Percentiles rank a stretch among this genome's conserved stretches.
Evolutionary conservation across 805 yeast genomes (phyloP).

Genomic region (Candida boleticola): DNA sequence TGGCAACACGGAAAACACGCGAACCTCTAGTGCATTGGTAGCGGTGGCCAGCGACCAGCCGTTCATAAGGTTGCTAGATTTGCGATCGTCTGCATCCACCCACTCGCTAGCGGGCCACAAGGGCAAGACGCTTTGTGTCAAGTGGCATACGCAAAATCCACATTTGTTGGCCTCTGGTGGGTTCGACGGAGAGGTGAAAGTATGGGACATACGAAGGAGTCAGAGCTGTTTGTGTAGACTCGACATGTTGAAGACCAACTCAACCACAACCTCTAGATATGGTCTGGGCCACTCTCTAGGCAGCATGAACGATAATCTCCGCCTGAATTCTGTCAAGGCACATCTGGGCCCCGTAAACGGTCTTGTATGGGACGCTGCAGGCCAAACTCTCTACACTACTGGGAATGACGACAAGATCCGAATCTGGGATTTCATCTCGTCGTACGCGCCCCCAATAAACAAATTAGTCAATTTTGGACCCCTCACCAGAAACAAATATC

Average conservation of each 20-base stretch:
- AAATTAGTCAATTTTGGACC: constrained; percentile 77
- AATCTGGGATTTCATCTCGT: constrained; percentile 64
- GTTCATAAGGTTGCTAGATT: constrained; percentile 65
- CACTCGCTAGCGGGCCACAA: constrained; percentile 68
- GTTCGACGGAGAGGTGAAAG: constrained; percentile 70
- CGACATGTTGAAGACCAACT: constrained; percentile 51
- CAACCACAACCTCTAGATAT: constrained; percentile 8
- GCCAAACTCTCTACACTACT: constrained; percentile 58
- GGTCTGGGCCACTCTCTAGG: constrained; percentile 7
- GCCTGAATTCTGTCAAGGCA: constrained; percentile 48
- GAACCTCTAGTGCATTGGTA: constrained; percentile 49
- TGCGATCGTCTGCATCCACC: constrained; percentile 69
- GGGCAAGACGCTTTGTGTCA: constrained; percentile 54
- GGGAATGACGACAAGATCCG: constrained; percentile 81
- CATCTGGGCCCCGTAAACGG: constrained; percentile 83
- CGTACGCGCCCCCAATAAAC: constrained; percentile 46
- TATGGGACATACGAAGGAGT: constrained; percentile 84
- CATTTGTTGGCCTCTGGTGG: constrained; percentile 76
- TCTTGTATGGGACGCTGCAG: constrained; percentile 66
- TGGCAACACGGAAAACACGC: constrained; percentile 18
- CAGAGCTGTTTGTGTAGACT: constrained; percentile 60
- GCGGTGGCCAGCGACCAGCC: constrained; percentile 73
- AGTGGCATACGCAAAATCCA: constrained; percentile 71
- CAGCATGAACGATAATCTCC: constrained; percentile 21
- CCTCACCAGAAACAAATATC: constrained; percentile 60